phyloP scores from a whole-genome alignment of 2,329 filamentous ascomycete genomes.

The Myriosclerotinia duriaeana region DNA sequence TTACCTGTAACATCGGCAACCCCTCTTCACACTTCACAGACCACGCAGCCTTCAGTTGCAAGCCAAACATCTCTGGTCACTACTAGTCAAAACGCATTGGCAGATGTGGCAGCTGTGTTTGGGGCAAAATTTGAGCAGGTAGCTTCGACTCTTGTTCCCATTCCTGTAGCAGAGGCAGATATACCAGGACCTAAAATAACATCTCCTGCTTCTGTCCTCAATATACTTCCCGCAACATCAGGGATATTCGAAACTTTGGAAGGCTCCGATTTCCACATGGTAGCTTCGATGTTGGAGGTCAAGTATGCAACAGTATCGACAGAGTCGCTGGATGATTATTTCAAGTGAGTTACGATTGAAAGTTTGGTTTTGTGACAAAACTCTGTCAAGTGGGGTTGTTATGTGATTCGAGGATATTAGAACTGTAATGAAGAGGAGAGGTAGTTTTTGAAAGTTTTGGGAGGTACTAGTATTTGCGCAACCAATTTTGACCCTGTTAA shows the following conservation, averaged over 20 bases:
- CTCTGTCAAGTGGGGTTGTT: background rate
- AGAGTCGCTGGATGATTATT: background rate
- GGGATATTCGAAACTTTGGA: conserved; percentile 13
- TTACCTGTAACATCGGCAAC: background rate
- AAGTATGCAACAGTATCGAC: conserved; percentile 12
- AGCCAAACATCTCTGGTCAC: background rate
- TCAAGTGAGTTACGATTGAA: background rate
- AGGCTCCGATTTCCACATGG: background rate
- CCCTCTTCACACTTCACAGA: background rate
- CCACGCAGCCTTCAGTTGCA: background rate
- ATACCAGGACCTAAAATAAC: conserved; percentile 3
- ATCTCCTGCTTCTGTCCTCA: background rate
- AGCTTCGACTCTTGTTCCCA: conserved; percentile 6
- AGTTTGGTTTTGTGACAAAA: background rate
- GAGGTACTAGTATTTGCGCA: conserved; percentile 23
- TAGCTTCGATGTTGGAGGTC: conserved; percentile 19
- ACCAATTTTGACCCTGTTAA: conserved; percentile 21
- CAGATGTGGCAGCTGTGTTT: conserved; percentile 24
- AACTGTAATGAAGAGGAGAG: conserved; percentile 19
- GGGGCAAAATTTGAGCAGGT: conserved; percentile 5
- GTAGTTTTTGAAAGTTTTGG: conserved; percentile 20
- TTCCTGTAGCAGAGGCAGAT: background rate
- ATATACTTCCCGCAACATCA: conserved; percentile 7
- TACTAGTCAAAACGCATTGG: conserved; percentile 17
- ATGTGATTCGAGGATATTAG: conserved; percentile 17